A percentile compares a stretch with the other conserved stretches of the same genome.
phyloP scores from a whole-genome alignment of 257 asterid genomes.

The Solanum gracilifrons region DNA sequence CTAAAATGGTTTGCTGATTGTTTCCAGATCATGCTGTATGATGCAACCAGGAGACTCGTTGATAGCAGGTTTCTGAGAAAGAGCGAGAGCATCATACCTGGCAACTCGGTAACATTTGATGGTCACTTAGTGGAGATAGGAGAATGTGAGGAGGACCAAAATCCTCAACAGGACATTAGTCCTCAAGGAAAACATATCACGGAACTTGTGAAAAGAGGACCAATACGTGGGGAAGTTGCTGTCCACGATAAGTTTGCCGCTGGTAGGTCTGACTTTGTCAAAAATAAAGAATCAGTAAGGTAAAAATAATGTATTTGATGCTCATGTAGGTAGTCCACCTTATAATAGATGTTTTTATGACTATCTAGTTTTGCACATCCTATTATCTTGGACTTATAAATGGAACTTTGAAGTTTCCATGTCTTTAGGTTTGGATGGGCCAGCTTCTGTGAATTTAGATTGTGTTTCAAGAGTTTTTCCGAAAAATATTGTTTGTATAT shows the following conservation, averaged over 20 bases:
- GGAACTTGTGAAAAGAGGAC: conserved; percentile 13
- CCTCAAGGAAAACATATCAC: conserved; percentile 14
- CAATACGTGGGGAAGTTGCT: conserved; percentile 7
- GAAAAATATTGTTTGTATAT: background rate
- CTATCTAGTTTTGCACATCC: background rate
- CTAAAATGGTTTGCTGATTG: background rate
- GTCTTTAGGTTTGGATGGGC: background rate
- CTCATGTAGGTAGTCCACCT: background rate
- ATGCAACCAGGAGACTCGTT: conserved; percentile 47
- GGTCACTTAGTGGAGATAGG: conserved; percentile 70
- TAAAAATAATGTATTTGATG: conserved; percentile 1
- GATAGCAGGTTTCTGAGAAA: conserved; percentile 56
- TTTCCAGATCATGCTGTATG: conserved; percentile 60
- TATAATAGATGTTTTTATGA: background rate
- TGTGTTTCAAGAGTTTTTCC: background rate
- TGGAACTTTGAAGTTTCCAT: background rate
- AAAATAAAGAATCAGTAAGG: background rate
- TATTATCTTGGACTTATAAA: background rate
- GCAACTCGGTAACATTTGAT: conserved; percentile 47
- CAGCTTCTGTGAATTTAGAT: background rate
- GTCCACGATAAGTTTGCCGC: conserved; percentile 11
- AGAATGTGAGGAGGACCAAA: conserved; percentile 34
- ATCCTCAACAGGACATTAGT: conserved; percentile 21
- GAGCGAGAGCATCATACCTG: conserved; percentile 49
- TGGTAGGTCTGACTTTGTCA: conserved; percentile 29